Evolutionary conservation across 2,329 filamentous ascomycete genomes (phyloP).

Genomic region (Raffaelea deltoideospora): DNA sequence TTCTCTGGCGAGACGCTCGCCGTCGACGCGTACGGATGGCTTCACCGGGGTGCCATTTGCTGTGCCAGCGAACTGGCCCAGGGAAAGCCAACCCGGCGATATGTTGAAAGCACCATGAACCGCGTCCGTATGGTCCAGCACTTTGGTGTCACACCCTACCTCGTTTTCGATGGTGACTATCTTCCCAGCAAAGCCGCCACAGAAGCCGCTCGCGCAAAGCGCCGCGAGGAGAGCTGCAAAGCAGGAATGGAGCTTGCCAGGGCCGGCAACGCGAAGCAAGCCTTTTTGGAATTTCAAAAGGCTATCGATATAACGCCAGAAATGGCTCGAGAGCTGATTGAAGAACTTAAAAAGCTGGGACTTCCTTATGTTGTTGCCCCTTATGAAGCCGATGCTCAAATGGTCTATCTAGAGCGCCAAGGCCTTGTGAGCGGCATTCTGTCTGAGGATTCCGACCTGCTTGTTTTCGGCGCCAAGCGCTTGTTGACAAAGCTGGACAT

Average conservation of each 20-base stretch:
- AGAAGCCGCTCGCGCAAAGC: slow-evolving; percentile 60
- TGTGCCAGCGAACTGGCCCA: slow-evolving; percentile 86
- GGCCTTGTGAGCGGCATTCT: slow-evolving; percentile 77
- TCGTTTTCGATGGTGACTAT: slow-evolving; percentile 93
- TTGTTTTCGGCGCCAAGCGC: slow-evolving; percentile 87
- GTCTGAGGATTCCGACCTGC: slow-evolving; percentile 88
- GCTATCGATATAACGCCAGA: slow-evolving; percentile 89
- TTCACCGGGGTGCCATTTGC: slow-evolving; percentile 80
- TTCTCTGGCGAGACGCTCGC: slow-evolving; percentile 78
- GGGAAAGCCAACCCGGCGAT: slow-evolving; percentile 75
- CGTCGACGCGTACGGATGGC: slow-evolving; percentile 97
- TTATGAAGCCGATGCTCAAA: slow-evolving; percentile 94
- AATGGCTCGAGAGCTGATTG: slow-evolving; percentile 86
- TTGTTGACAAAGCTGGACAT: slow-evolving; percentile 89
- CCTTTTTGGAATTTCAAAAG: slow-evolving; percentile 80
- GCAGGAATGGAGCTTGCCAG: slow-evolving; percentile 65
- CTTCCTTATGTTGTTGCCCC: slow-evolving; percentile 87
- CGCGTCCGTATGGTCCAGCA: slow-evolving; percentile 88
- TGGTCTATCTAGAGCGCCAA: slow-evolving; percentile 81
- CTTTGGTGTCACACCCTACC: slow-evolving; percentile 84
- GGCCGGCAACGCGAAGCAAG: slow-evolving; percentile 66
- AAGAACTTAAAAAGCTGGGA: slow-evolving; percentile 67
- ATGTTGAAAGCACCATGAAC: slow-evolving; percentile 78
- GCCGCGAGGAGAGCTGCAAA: slow-evolving; percentile 61
- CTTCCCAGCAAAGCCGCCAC: slow-evolving; percentile 86